Evolutionary conservation across 129 eudicot genomes (phyloP), one percentile per base, ranked within the genome.

Genomic region (Ambrosia artemisiifolia): DNA sequence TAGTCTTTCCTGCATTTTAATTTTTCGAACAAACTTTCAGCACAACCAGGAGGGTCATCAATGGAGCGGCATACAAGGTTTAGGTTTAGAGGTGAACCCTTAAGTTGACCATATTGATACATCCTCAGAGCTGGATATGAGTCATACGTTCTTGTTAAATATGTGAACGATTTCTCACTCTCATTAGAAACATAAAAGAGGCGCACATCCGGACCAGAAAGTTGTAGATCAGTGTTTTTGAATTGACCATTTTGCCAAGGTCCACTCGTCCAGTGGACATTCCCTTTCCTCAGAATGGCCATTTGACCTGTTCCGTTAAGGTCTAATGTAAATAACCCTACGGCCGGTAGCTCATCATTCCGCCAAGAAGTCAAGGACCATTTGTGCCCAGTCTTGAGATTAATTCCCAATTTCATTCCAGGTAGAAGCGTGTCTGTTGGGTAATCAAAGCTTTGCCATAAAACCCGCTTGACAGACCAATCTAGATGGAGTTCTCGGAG

Each of bases 381-480:
- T 9, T 43, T 73, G 16, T 75, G 83, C 48, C 76, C 80, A 3
- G 84, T 79, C 55, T 57, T 82, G 62, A 78, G 75, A 70, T 81
- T 75, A n/a, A 71, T 70, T 48, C 89, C 84, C 1, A 85, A 51
- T 69, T 85, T 85, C 89, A 85, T 85, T 12, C 84, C 86, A 1
- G 89, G 89, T 61, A 85, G 73, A 44, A 81, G 75, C 0, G 84
- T 81, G 65, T 85, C 82, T 11, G 86, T 78, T 3, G 89, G 89
- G 50, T 85, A 38, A 72, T 85, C 89, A 67, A 81, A 85, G 68
- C 89, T 85, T 64, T 79, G 84, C 89, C 86, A 85, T 32, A 81
- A 74, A 10, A 75, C 61, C 66, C 7, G 59, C 18, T 60, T 69
- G 63, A 63, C 53, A 0, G 83, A 73, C 47, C 83, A 71, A 32